Conservation (phyloP, 2,329 filamentous ascomycete genomes). For the Aspergillus calidoustus region DNA sequence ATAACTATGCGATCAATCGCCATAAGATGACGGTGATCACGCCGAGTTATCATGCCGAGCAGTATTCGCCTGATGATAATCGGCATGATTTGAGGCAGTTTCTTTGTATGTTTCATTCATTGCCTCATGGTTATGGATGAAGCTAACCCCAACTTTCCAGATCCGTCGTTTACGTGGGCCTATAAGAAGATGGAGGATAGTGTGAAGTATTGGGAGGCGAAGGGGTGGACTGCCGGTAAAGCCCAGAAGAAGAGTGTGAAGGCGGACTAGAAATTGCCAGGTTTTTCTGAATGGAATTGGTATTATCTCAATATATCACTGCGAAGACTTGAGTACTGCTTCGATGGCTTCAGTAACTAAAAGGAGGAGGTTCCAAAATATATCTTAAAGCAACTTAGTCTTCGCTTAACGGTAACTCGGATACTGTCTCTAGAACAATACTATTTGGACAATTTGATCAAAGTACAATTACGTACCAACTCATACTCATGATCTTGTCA, state of each 20-base stretch:
- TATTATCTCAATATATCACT: too few relatives aligned
- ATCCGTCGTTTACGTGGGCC: conserved; percentile 49
- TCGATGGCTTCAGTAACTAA: too few relatives aligned
- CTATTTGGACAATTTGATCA: too few relatives aligned
- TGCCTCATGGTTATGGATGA: neutral
- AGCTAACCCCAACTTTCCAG: conserved; percentile 17
- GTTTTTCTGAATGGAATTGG: neutral
- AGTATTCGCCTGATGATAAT: conserved; percentile 63
- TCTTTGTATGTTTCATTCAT: conserved; percentile 44
- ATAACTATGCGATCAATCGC: conserved; percentile 64
- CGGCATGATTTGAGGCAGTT: conserved; percentile 63
- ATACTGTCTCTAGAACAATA: too few relatives aligned
- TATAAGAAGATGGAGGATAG: conserved; percentile 56
- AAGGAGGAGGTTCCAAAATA: too few relatives aligned
- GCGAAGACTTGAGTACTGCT: too few relatives aligned
- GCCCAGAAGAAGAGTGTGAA: conserved; percentile 43
- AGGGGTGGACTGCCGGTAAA: conserved; percentile 38
- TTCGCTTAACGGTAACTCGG: too few relatives aligned
- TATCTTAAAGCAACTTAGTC: too few relatives aligned
- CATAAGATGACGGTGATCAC: conserved; percentile 68
- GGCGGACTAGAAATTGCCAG: conserved; percentile 29
- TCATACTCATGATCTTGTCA: too few relatives aligned
- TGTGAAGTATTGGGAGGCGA: conserved; percentile 49
- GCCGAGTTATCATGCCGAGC: conserved; percentile 58
- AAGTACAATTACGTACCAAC: too few relatives aligned